Base-by-base conservation (phyloP, 495 filamentous ascomycete genomes). In the Tuber brumale region DNA sequence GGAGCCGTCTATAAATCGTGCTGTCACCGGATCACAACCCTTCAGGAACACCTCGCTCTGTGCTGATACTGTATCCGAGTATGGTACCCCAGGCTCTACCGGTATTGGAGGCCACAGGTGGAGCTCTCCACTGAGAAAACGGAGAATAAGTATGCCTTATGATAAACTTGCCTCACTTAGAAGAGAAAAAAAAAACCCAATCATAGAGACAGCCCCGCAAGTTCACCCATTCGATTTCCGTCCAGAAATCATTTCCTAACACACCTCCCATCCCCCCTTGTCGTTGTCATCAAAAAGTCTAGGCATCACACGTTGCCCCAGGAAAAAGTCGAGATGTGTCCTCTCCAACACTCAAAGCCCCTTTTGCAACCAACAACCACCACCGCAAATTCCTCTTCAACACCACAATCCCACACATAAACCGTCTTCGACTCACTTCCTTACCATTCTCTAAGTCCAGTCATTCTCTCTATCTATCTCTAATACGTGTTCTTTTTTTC, bases 241-340 rank as follows among this genome's bases (percentile, higher is more conserved):
- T 7, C 19, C 14, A 19, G 4, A 18, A 35, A 66, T 66, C 57
- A 66, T 66, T 66, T 66, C 57, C 57, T n/a, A 0, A 66, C 27
- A 35, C 27, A 19, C 57, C 27, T 66, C 27, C 51, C 57, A 66
- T 66, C 27, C 14, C 7, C 57, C 57, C 27, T n/a, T 66, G 57
- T 66, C 57, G 27, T 66, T 31, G 57, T 66, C 57, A 66, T 66
- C 57, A 35, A 66, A 66, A 66, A 66, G 57, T 66, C 57, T 66
- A 3, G 57, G 57, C 57, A 66, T 66, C 27, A 35, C 57, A 66
- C 57, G 57, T 66, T 35, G 31, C 70, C 72, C 72, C 78, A 71
- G 70, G 66, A 57, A 73, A 79, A 76, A 79, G 76, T 76, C 78
- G 78, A 80, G 70, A 80, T 79, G 78, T 80, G 78, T 80, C 78